A percentile compares a stretch with the other conserved stretches of the same genome.
Evolutionary conservation across 1,284 basidiomycete genomes (phyloP).

Genomic region (Leccinum griseonigrum): DNA sequence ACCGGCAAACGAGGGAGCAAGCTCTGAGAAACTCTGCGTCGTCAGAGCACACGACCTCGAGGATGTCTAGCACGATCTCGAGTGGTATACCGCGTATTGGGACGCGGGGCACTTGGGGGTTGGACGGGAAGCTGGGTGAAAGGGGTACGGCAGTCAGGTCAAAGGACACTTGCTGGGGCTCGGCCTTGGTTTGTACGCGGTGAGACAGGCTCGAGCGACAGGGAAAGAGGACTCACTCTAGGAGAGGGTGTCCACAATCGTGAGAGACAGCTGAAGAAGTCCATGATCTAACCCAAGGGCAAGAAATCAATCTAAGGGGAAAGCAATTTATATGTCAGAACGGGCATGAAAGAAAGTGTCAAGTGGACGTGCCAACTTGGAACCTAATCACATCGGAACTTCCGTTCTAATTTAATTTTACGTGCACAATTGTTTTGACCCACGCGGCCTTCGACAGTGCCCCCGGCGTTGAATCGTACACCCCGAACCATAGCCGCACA

Average conservation of each 20-base stretch:
- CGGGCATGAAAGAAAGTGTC: background rate
- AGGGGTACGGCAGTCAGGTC: constrained; percentile 27
- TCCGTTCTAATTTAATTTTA: background rate
- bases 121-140: constrained; percentile 3
- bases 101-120: constrained; percentile 21
- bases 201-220: constrained; percentile 12
- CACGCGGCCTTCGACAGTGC: background rate
- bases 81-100: constrained; percentile 44
- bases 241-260: constrained; percentile 32
- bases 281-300: constrained; percentile 28
- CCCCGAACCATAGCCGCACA: background rate
- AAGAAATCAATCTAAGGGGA: background rate
- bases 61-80: constrained; percentile 60
- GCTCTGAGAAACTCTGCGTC: constrained; percentile 43
- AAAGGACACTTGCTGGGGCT: constrained; percentile 39
- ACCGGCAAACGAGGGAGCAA: constrained; percentile 60
- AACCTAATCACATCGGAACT: background rate
- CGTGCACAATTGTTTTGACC: background rate
- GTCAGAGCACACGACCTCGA: constrained; percentile 51
- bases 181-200: constrained; percentile 23
- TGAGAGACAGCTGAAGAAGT: constrained; percentile 36
- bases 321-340: background rate
- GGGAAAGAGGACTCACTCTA: constrained; percentile 24
- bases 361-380: background rate
- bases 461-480: constrained; percentile 13